These are phyloP conservation scores for Amylocystis lapponica DNA, from an alignment of 768 basidiomycete genomes.

Conservation along the genomic window DNA sequence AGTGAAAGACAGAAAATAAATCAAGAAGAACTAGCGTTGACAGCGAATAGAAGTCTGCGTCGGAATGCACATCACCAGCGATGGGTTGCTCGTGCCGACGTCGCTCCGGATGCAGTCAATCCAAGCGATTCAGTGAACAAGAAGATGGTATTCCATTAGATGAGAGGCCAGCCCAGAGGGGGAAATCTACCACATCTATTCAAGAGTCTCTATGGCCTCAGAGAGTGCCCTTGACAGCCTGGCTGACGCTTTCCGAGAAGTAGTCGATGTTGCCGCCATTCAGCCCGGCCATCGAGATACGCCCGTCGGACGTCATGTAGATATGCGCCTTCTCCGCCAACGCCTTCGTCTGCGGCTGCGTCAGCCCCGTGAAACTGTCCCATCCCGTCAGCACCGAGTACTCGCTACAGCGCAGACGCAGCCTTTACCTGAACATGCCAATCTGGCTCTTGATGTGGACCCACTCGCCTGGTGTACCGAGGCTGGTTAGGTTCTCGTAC, in stretches of 20 bases:
- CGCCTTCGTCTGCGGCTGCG: conserved; percentile 68
- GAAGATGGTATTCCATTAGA: not conserved
- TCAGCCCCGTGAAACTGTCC: conserved; percentile 75
- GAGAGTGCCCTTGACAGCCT: conserved; percentile 72
- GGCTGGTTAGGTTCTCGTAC: conserved; percentile 69
- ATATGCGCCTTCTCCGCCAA: conserved; percentile 86
- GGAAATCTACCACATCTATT: conserved; percentile 1
- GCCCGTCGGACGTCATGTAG: conserved; percentile 92
- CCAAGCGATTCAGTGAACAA: not conserved
- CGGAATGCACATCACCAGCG: too few species aligned
- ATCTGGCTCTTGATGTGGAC: conserved; percentile 92
- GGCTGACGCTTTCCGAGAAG: conserved; percentile 83
- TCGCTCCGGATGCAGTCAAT: too few species aligned
- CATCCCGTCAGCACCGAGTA: conserved; percentile 3
- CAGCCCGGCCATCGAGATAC: conserved; percentile 91
- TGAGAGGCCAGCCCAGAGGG: not conserved
- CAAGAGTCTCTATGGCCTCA: conserved; percentile 23
- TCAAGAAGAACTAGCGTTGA: too few species aligned
- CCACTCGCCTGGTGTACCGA: conserved; percentile 93
- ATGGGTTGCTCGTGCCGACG: too few species aligned
- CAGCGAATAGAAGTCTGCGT: too few species aligned
- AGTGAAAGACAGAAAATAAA: too few species aligned
- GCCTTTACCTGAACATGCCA: conserved; percentile 92
- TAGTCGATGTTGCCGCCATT: conserved; percentile 82
- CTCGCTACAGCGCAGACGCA: not conserved